Percentiles rank a stretch among this genome's conserved stretches.
These are phyloP conservation scores for Bondarzewia mesenterica DNA, from an alignment of 1,284 basidiomycete genomes.

Conservation along the genomic window DNA sequence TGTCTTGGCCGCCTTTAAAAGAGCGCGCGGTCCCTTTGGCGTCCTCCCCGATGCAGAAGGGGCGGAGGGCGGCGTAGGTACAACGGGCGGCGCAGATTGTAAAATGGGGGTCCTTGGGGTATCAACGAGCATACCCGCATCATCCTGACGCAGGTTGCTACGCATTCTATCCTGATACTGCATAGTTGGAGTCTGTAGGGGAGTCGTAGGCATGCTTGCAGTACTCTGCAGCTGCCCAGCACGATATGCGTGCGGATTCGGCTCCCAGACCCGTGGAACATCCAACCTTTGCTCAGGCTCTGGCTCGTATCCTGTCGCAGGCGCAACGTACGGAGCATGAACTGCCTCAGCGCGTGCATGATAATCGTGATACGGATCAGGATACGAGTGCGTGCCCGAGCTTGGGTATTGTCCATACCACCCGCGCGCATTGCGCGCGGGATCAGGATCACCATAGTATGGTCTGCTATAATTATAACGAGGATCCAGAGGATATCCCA, in stretches of 20 bases:
- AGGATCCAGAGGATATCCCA: neutral
- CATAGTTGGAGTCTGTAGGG: neutral
- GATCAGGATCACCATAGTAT: neutral
- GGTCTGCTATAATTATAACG: neutral
- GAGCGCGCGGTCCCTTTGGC: too few relatives aligned
- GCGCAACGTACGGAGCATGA: neutral
- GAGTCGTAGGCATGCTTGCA: neutral
- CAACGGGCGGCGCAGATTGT: too few relatives aligned
- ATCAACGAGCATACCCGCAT: too few relatives aligned
- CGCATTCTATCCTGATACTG: too few relatives aligned
- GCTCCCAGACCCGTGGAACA: neutral
- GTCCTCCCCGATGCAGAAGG: too few relatives aligned
- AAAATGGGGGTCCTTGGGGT: too few relatives aligned
- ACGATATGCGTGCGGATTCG: neutral
- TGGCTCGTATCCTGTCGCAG: neutral
- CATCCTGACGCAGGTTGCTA: too few relatives aligned
- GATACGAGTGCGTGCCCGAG: neutral
- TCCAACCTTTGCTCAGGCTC: neutral
- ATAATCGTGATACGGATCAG: neutral
- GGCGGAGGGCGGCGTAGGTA: too few relatives aligned
- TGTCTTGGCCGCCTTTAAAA: too few relatives aligned
- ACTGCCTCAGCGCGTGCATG: neutral
- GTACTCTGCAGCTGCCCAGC: neutral
- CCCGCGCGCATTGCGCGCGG: too few relatives aligned
- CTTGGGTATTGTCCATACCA: neutral